These are phyloP conservation scores for Aspergillus conjunctus DNA, from an alignment of 495 filamentous ascomycete species.

Conservation along the genomic window DNA sequence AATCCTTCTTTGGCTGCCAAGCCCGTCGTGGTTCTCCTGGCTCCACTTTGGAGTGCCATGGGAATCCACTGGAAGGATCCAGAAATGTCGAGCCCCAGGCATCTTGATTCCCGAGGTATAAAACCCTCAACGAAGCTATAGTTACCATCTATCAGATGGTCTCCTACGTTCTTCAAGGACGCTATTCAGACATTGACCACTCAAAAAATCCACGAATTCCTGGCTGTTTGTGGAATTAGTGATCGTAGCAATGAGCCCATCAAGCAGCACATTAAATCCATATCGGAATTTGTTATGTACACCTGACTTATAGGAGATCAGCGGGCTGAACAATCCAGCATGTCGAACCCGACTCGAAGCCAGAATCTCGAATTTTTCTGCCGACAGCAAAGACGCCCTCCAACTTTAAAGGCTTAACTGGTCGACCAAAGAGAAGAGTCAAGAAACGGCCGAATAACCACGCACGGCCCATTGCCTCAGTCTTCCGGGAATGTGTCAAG, in stretches of 20 bases:
- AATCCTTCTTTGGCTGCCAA: not conserved
- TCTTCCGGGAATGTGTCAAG: too few species aligned
- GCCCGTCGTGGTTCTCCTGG: constrained; percentile 3
- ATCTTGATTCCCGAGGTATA: not conserved
- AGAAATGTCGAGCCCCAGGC: not conserved
- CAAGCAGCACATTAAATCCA: not conserved
- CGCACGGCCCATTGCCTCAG: too few species aligned
- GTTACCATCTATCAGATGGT: too few species aligned
- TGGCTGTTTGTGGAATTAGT: constrained; percentile 2
- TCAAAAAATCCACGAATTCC: constrained; percentile 6
- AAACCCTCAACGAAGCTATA: not conserved
- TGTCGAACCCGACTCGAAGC: not conserved
- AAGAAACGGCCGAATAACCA: too few species aligned
- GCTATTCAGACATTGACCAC: not conserved
- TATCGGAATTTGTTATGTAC: constrained; percentile 1
- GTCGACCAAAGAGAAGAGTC: too few species aligned
- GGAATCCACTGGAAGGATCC: not conserved
- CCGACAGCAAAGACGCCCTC: too few species aligned
- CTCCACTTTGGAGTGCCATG: not conserved
- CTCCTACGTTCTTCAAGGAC: not conserved
- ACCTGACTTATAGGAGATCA: not conserved
- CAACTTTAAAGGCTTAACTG: too few species aligned
- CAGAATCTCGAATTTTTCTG: too few species aligned
- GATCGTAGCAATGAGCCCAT: not conserved
- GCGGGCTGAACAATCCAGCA: constrained; percentile 5